Evolutionary conservation across 805 yeast genomes (phyloP).

Genomic region (Lipomyces anomalus): DNA sequence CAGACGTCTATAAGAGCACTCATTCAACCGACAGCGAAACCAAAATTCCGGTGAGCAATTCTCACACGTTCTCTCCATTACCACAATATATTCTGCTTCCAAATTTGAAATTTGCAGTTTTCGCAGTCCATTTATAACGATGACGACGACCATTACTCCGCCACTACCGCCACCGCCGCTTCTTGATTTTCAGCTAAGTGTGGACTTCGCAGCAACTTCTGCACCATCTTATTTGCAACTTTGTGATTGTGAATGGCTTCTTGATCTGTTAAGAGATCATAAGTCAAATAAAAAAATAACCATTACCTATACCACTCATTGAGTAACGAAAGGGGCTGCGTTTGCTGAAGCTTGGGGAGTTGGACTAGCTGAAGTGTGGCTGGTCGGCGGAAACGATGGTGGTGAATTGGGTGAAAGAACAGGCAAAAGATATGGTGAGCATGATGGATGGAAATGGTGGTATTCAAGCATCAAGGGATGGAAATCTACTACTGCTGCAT

Average conservation of each 20-base stretch:
- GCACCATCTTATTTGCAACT: slow-evolving; percentile 14
- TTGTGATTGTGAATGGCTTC: slow-evolving; percentile 15
- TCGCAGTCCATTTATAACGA: no score
- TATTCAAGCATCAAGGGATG: slow-evolving; percentile 18
- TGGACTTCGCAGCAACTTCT: slow-evolving; percentile 14
- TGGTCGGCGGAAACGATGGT: neutral
- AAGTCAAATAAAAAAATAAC: slow-evolving; percentile 3
- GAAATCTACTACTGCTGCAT: slow-evolving; percentile 8
- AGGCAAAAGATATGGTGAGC: slow-evolving; percentile 1
- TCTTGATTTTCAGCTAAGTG: slow-evolving; percentile 1
- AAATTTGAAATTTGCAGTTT: no score
- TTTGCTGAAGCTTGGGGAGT: slow-evolving; percentile 22
- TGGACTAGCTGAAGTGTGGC: no score
- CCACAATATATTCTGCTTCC: no score
- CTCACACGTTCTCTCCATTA: no score
- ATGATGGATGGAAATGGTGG: slow-evolving; percentile 18
- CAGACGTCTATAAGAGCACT: no score
- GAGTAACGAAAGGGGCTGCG: slow-evolving; percentile 16
- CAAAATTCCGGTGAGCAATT: no score
- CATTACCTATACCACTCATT: slow-evolving; percentile 12
- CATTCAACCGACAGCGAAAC: no score
- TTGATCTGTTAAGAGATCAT: slow-evolving; percentile 11
- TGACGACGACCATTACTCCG: no score
- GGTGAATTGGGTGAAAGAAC: slow-evolving; percentile 8
- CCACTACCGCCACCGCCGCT: neutral